Base-by-base conservation (phyloP, 768 basidiomycete species). In the Suillus tomentosus region DNA sequence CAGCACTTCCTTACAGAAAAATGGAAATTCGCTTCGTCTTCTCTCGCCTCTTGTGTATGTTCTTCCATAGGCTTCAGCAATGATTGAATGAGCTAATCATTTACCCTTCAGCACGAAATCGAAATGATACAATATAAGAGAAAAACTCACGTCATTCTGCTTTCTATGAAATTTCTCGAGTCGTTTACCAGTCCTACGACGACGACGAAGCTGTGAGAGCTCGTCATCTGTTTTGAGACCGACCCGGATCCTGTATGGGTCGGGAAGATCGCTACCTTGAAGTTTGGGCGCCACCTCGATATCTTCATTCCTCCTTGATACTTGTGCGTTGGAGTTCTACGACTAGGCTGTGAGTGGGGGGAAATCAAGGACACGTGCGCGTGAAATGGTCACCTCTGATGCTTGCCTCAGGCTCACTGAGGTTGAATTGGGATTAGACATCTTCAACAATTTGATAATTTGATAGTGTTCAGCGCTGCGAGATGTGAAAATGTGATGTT, bases 61-160 rank as follows among this genome's bases (percentile, higher is more conserved):
- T 90, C 88, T 42, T 94, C 91, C 86, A 99, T 90, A 1, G 95
- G 86, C 76, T 96, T 97, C 40, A 99, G 83, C 65, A 98, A 77
- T n/a, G 86, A 84, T n/a, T 78, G 73, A 66, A 99, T 96, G 64
- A 95, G 89, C 91, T 96, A 70, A 50, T 22, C 10, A 6, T 19
- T 42, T 40, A 42, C 3, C 57, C 57, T 19, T 58, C 24, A 58
- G 24, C 53, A 65, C n/a, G 56, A 66, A 36, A 53, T 60, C 42
- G 27, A 39, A 50, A 42, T 14, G 55, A n/a, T 45, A 27, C 14
- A 37, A 48, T 55, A 64, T 54, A 61, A 58, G 17, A 39, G 43
- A 68, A 24, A 1, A 42, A 71, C 84, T 43, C 56, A 90, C 92
- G 66, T 86, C 77, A 79, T 95, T 95, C 74, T 95, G 91, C 65